Evolutionary conservation across 2,329 filamentous ascomycete species (phyloP), one percentile per base, ranked within the genome.

Genomic region (Hypoxylon sp.): DNA sequence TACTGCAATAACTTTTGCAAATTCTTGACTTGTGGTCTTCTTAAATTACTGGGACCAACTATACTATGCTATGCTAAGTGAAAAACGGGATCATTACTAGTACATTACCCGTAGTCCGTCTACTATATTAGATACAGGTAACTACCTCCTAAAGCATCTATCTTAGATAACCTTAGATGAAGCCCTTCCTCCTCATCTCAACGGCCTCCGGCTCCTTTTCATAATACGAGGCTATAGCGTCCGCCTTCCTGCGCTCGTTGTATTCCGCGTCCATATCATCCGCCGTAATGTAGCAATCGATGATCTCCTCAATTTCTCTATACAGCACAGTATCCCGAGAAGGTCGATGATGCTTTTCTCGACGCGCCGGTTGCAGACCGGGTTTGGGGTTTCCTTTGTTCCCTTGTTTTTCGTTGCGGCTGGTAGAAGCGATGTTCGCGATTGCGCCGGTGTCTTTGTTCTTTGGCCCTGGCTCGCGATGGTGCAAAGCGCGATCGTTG

Each of bases 301-400:
- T 76, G 19, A 77, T 75, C 22, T 69, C 71, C 35, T 75, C 74
- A 51, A 77, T 77, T 59, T 72, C 71, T 24, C 48, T 54, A 58
- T 75, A 72, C 13, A 75, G 55, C 5, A 73, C 52, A 10, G 62
- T 69, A 14, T 59, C 42, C 14, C 68, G 60, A 1, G 42, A 50
- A 3, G 33, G 61, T 1, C 13, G 37, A 1, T 3, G 33, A 22
- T 22, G 19, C 11, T 54, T 26, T 19, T 8, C 19, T 47, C 17
- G 44, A 10, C 5, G 46, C 14, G 22, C 46, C 11, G 39, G 39
- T 44, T 44, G n/a, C 39, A n/a, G 17, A 19, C 10, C n/a, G 3
- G 39, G 17, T 22, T 22, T 8, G 5, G 17, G 17, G 0, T 22
- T 22, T 19, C 2, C 39, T 44, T 44, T 44, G 39, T 44, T 11